Percentiles rank a stretch among this genome's conserved stretches.
Conservation (phyloP, 2,329 filamentous ascomycete species). For the Aureobasidium pullulans region DNA sequence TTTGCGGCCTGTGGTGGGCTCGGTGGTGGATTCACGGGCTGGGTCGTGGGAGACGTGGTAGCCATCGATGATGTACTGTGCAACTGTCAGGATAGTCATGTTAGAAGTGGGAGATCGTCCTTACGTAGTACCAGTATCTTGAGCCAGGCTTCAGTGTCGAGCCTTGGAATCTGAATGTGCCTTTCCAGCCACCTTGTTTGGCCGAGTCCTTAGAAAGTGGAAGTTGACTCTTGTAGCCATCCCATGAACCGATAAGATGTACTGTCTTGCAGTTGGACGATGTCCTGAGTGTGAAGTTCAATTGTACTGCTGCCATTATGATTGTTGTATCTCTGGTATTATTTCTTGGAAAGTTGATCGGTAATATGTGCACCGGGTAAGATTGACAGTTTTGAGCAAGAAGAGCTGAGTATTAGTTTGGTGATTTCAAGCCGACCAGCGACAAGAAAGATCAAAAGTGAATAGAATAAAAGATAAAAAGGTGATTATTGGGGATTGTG, state of each 20-base stretch:
- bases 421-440: conserved; percentile 33
- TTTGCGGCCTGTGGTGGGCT: conserved; percentile 94
- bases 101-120: conserved; percentile 15
- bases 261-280: conserved; percentile 96
- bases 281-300: conserved; percentile 92
- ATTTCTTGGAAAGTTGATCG: neutral
- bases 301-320: conserved; percentile 79
- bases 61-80: conserved; percentile 89
- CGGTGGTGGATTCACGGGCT: conserved; percentile 76
- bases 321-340: conserved; percentile 17
- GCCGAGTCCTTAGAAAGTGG: conserved; percentile 79
- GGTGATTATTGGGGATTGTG: conserved; percentile 19
- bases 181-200: conserved; percentile 89
- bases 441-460: conserved; percentile 26
- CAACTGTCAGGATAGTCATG: neutral
- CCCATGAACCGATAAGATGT: conserved; percentile 95
- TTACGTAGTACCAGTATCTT: conserved; percentile 96
- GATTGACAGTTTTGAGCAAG: conserved; percentile 36
- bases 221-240: conserved; percentile 91
- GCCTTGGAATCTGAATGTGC: conserved; percentile 92
- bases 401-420: conserved; percentile 39
- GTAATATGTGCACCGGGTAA: conserved; percentile 20
- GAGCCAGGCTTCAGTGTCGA: conserved; percentile 77
- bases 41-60: conserved; percentile 98
- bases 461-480: conserved; percentile 17